These are phyloP conservation scores for Platismatia glauca DNA, from an alignment of 495 filamentous ascomycete species.

Conservation along the genomic window DNA sequence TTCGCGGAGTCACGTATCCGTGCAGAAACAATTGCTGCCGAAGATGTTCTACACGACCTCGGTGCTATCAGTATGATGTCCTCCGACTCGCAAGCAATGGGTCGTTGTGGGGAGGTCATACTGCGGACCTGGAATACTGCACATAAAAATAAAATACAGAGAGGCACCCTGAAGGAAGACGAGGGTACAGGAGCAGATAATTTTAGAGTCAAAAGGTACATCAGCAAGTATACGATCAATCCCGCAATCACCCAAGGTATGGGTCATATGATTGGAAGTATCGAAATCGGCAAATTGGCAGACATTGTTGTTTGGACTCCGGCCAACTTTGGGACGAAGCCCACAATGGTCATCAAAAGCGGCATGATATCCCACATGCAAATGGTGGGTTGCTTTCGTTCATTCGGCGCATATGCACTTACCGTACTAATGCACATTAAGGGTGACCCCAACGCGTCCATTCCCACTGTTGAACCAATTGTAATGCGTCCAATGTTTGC, in stretches of 20 bases:
- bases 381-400: constrained; percentile 52
- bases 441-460: constrained; percentile 91
- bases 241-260: constrained; percentile 92
- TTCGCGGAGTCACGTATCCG: constrained; percentile 95
- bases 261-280: constrained; percentile 75
- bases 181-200: constrained; percentile 80
- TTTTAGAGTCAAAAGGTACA: constrained; percentile 84
- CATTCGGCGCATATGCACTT: neutral
- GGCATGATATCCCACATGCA: constrained; percentile 79
- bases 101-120: constrained; percentile 90
- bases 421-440: constrained; percentile 27
- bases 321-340: constrained; percentile 82
- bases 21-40: constrained; percentile 92
- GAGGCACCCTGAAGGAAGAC: constrained; percentile 69
- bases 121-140: constrained; percentile 96
- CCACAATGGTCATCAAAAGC: constrained; percentile 73
- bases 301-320: constrained; percentile 88
- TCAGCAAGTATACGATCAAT: constrained; percentile 97
- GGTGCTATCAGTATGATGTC: constrained; percentile 99
- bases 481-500: constrained; percentile 85
- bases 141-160: constrained; percentile 92
- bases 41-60: constrained; percentile 93
- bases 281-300: constrained; percentile 86
- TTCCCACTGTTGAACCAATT: constrained; percentile 83
- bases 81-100: constrained; percentile 95